These are phyloP conservation scores for Quercus bicolor DNA, from an alignment of 306 rosid species.

Conservation along the genomic window DNA sequence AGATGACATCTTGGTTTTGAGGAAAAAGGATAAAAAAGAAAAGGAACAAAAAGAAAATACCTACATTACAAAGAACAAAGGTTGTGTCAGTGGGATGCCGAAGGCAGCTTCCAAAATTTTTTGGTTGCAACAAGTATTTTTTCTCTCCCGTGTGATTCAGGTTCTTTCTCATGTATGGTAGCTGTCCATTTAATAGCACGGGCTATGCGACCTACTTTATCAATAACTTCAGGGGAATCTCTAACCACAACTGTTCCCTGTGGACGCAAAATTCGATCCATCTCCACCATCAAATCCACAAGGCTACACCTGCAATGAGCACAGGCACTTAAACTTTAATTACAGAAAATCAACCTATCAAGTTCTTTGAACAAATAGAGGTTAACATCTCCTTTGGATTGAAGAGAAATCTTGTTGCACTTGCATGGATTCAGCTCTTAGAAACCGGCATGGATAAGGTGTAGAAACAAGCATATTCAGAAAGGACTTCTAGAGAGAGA, in stretches of 20 bases:
- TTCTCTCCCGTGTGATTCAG: slow-evolving; percentile 72
- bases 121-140: slow-evolving; percentile 77
- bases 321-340: background rate
- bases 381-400: background rate
- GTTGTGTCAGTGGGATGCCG: slow-evolving; percentile 43
- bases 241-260: slow-evolving; percentile 82
- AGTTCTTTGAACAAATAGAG: background rate
- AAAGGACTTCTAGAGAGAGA: background rate
- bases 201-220: slow-evolving; percentile 69
- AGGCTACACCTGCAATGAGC: slow-evolving; percentile 68
- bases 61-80: slow-evolving; percentile 26
- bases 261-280: slow-evolving; percentile 87
- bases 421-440: background rate
- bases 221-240: slow-evolving; percentile 75
- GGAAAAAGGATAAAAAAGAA: background rate
- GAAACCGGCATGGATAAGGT: background rate
- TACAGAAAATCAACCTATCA: background rate
- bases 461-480: background rate
- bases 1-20: slow-evolving; percentile 29
- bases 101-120: slow-evolving; percentile 61
- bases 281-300: slow-evolving; percentile 91
- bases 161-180: slow-evolving; percentile 61
- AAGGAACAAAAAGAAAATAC: slow-evolving; percentile 27
- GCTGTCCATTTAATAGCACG: slow-evolving; percentile 70
- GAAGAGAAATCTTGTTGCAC: background rate